Base-by-base conservation (phyloP, 257 asterid species). In the Paraleonurus japonicus region DNA sequence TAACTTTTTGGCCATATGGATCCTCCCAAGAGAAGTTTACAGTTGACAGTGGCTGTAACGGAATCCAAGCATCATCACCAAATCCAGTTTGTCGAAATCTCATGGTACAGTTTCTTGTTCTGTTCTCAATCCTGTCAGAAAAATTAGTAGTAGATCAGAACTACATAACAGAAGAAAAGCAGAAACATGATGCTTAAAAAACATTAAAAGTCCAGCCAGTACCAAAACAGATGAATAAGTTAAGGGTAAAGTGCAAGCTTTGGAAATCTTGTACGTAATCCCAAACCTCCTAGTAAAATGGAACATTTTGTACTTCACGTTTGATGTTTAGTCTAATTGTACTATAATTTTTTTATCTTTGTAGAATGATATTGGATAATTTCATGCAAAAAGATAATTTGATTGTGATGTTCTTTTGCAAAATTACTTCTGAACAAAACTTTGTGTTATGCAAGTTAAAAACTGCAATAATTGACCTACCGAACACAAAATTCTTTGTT, bases 71-170 rank as follows among this genome's bases (percentile, higher is more conserved):
- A 79, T 85, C 96, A 75, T 88, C 90, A 74, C 87, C 87, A 79
- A 91, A 89, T 78, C 95, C 99, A 72, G 90, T 84, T 84, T 94
- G 99, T 72, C 96, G 92, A 66, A 91, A 74, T 80, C 80, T 84
- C 33, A 94, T 75, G 47, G 70, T 70, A 80, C 48, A 79, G 69
- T 73, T 78, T 39, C 79, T 87, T 51, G 92, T 85, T 77, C 99
- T 83, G 85, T 94, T 94, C 81, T 91, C 99, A 76, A 94, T 78
- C 85, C 99, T 94, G 85, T 61, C 57, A 76, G 74, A 37, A 76
- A 79, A 70, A 81, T 24, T 48, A 61, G 55, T 9, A 73, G 69
- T 48, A 33, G 61, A 79, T 72, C 62, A 81, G 78, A 62, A 78
- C 67, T 15, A 61, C 26, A 57, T 59, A 68, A 54, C 43, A 27